These are phyloP conservation scores for Fusarium sublunatum DNA, from an alignment of 2,329 filamentous ascomycete species.

Conservation along the genomic window DNA sequence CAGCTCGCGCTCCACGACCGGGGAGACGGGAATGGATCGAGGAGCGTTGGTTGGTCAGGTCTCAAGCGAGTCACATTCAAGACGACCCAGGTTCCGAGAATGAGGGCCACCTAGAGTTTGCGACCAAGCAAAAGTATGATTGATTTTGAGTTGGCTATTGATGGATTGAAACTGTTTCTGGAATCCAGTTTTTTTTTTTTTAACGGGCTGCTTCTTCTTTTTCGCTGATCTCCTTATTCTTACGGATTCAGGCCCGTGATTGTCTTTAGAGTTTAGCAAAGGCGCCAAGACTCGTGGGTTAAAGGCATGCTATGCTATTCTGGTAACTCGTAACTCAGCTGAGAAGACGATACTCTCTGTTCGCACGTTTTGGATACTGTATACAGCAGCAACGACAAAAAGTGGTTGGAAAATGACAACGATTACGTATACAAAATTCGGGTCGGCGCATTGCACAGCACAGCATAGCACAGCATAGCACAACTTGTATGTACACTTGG, in stretches of 20 bases:
- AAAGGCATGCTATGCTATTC: slow-evolving; percentile 5
- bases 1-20: slow-evolving; percentile 39
- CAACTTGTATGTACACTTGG: neutral
- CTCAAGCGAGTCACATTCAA: neutral
- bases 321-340: slow-evolving; percentile 12
- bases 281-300: slow-evolving; percentile 18
- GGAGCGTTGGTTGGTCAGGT: slow-evolving; percentile 15
- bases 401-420: slow-evolving; percentile 15
- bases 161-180: slow-evolving; percentile 10
- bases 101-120: slow-evolving; percentile 6
- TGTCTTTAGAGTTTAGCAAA: slow-evolving; percentile 14
- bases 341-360: neutral
- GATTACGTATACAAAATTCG: slow-evolving; percentile 13
- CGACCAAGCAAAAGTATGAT: slow-evolving; percentile 1
- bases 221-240: slow-evolving; percentile 3
- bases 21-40: slow-evolving; percentile 40
- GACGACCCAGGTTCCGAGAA: slow-evolving; percentile 32
- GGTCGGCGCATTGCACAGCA: slow-evolving; percentile 16
- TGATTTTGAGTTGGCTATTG: neutral
- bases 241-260: slow-evolving; percentile 2
- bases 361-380: slow-evolving; percentile 19
- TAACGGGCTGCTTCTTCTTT: neutral
- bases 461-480: slow-evolving; percentile 8
- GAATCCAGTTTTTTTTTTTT: slow-evolving; percentile 10
- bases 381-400: slow-evolving; percentile 15